Evolutionary conservation across 306 rosid species (phyloP), one percentile per base, ranked within the genome.

Genomic region (Comarum palustre): DNA sequence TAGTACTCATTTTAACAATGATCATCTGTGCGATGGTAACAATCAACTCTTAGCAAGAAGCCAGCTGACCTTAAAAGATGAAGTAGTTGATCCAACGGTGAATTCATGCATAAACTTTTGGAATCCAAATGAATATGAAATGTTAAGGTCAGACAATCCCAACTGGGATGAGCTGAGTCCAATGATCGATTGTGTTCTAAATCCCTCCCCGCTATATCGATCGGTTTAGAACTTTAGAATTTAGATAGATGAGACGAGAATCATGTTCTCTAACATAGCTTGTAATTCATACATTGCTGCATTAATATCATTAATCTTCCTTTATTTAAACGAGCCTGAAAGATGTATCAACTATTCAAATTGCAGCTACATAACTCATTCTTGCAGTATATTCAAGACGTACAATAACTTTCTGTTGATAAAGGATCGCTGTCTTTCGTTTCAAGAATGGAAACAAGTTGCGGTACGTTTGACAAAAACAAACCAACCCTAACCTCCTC

Each of bases 151-250:
- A 24, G 29, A 14, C 4, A 20, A 59, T 43, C 68, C 57, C 22
- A 72, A 59, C 75, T 72, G 75, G 75, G 75, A 72, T 29, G 75
- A 72, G 57, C 68, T 72, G 27, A 72, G 75, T 42, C 75, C 75
- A 58, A 72, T 72, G 75, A 46, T 72, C 43, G 75, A 72, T 17
- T 72, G 75, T 29, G 75, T 72, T 72, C 75, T 72, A 25, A 72
- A 72, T 42, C 43, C 75, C 3, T 72, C 75, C 32, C 43, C 46
- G 0, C 67, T 58, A 12, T 58, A 41, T 29, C 11, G 68, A 42
- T 43, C 29, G 31, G 14, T 41, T 2, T 17, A 57, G 51, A 47
- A 38, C 41, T 36, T 36, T 5, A 36, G 13, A 38, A 7, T 36
- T 36, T 5, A 36, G 13, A 41, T 10, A 41, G 45, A 48, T 48